Percentiles rank a stretch among this genome's conserved stretches.
These are phyloP conservation scores for Eucalyptus lansdowneana DNA, from an alignment of 345 rosid genomes.

Conservation along the genomic window DNA sequence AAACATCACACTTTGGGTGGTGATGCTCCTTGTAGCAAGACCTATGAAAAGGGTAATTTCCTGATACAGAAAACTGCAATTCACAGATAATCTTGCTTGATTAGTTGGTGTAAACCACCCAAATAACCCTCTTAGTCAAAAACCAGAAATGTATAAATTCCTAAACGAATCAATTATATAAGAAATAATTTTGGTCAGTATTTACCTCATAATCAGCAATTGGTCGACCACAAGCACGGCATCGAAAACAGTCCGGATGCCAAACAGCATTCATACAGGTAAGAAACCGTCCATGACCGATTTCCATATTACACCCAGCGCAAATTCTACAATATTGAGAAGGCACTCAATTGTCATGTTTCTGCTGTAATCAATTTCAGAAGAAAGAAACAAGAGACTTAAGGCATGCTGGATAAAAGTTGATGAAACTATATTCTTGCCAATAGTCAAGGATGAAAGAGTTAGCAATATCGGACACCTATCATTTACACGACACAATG, in stretches of 20 bases:
- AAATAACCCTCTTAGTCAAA: not conserved
- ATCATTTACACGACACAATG: not conserved
- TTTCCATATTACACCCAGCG: slow-evolving; percentile 84
- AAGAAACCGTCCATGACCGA: slow-evolving; percentile 79
- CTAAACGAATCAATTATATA: not conserved
- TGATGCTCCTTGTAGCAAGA: slow-evolving; percentile 74
- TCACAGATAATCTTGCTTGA: not conserved
- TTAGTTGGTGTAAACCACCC: not conserved
- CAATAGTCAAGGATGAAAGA: not conserved
- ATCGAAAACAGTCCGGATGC: slow-evolving; percentile 96
- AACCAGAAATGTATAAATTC: not conserved
- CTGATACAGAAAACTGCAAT: slow-evolving; percentile 71
- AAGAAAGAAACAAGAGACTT: not conserved
- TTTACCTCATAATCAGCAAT: slow-evolving; percentile 88
- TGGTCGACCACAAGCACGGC: slow-evolving; percentile 69
- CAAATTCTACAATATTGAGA: slow-evolving; percentile 47
- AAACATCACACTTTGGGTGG: slow-evolving; percentile 97
- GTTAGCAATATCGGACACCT: not conserved
- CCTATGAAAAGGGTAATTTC: slow-evolving; percentile 79
- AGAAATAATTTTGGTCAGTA: not conserved
- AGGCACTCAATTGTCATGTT: not conserved
- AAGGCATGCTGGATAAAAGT: not conserved
- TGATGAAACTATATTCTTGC: not conserved
- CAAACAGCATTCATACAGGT: slow-evolving; percentile 76
- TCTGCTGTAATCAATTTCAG: not conserved